Evolutionary conservation across 1,284 basidiomycete species (phyloP).

Genomic region (Thelephora terrestris): DNA sequence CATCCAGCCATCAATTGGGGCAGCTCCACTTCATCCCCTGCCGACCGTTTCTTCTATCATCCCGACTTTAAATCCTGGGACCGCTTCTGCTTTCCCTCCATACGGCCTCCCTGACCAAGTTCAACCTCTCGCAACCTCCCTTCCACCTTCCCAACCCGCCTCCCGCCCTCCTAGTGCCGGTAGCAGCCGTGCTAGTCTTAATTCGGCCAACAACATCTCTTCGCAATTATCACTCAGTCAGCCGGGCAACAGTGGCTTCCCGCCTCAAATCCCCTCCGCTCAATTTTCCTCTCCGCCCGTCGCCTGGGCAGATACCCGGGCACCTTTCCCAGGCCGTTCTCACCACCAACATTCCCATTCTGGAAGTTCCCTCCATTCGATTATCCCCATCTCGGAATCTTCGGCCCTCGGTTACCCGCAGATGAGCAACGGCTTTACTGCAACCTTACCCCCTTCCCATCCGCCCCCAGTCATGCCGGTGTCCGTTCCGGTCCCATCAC

Average conservation of each 20-base stretch:
- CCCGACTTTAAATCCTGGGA: conserved; percentile 15
- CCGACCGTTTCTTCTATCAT: conserved; percentile 20
- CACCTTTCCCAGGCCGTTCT: conserved; percentile 8
- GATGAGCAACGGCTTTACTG: conserved; percentile 9
- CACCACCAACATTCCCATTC: conserved; percentile 23
- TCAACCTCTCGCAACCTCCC: conserved; percentile 16
- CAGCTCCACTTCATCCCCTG: conserved; percentile 18
- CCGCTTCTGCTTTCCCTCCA: conserved; percentile 14
- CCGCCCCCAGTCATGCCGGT: conserved; percentile 22
- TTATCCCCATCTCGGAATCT: conserved; percentile 16
- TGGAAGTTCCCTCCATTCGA: conserved; percentile 21
- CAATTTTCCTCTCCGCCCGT: conserved; percentile 7
- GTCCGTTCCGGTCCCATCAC: conserved; percentile 22
- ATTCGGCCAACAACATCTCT: conserved; percentile 11
- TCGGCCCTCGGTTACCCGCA: conserved; percentile 10
- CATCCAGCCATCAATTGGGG: conserved; percentile 17
- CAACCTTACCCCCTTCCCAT: conserved; percentile 9
- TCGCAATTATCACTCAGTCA: conserved; percentile 8
- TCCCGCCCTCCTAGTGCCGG: conserved; percentile 35
- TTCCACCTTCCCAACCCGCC: conserved; percentile 23
- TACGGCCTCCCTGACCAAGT: conserved; percentile 14
- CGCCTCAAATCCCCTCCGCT: conserved; percentile 7
- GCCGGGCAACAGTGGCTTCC: not conserved
- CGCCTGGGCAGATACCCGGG: conserved; percentile 16
- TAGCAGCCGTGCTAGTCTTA: conserved; percentile 13